Evolutionary conservation across 208 protist genomes (phyloP), one percentile per base, ranked within the genome.

Genomic region (Strigomonas culicis): DNA sequence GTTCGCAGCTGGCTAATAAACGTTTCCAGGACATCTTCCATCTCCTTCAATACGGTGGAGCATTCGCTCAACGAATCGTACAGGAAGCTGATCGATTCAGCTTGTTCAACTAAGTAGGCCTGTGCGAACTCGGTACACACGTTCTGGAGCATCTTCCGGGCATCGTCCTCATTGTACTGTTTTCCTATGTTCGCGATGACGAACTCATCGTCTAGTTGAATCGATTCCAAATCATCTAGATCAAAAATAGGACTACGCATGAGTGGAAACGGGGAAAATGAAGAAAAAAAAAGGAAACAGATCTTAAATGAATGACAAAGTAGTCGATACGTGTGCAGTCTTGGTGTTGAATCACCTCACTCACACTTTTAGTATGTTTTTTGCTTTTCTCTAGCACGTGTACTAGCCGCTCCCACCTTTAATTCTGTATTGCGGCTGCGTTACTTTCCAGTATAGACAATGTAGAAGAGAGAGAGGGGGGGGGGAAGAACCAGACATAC

Each of bases 111-210:
- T 13, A 93, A 64, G 58, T 92, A 92, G 0, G 76, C 77, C 27
- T 79, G 43, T 28, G 92, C 89, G 75, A 92, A 92, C 10, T 71
- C 56, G 30, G 86, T 79, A 60, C 84, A 92, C 22, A 86, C 68
- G 57, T 47, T 50, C 61, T 84, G 80, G 50, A 89, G 55, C 15
- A 72, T 70, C 8, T 49, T 22, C 3, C 74, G 74, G 8, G 82
- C 68, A 44, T 68, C 63, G 56, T 74, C 60, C 25, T 69, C 77
- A 57, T 82, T 73, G 39, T 77, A 71, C 8, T 61, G 56, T n/a
- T 46, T 72, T 25, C 58, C 49, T 13, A 88, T 43, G 64, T 84
- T 81, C 0, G 22, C n/a, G 22, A 74, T 72, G 6, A 93, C 31
- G 32, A 90, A 88, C 13, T 49, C 72, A 41, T 90, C 77, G 17